Conservation (phyloP, 805 yeast species). For the Candida vaughaniae region DNA sequence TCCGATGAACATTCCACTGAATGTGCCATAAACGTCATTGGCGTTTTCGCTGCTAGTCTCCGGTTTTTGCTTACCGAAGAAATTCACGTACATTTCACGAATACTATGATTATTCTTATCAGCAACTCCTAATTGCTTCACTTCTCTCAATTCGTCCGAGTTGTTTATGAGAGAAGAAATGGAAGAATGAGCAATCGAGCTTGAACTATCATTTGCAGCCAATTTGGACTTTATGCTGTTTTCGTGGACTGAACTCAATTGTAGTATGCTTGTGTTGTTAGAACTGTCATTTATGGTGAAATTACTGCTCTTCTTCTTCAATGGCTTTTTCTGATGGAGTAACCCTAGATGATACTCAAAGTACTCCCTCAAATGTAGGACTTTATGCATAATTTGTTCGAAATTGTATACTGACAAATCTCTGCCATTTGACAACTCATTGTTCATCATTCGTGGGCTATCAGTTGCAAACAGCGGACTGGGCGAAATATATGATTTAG, state of each 20-base stretch:
- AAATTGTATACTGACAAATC: constrained; percentile 16
- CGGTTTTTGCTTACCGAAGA: constrained; percentile 6
- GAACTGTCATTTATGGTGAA: not conserved
- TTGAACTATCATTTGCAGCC: constrained; percentile 1
- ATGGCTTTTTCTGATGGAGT: not conserved
- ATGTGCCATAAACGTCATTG: constrained; percentile 21
- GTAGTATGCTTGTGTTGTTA: not conserved
- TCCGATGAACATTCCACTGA: too few species aligned
- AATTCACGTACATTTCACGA: constrained; percentile 1
- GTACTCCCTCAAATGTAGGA: constrained; percentile 15
- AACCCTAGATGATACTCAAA: constrained; percentile 12
- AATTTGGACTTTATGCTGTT: not conserved
- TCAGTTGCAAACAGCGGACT: too few species aligned
- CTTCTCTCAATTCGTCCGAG: constrained; percentile 5
- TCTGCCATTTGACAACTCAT: constrained; percentile 1
- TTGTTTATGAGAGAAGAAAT: constrained; percentile 4
- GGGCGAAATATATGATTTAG: constrained; percentile 1
- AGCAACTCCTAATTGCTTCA: too few species aligned
- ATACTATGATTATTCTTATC: not conserved
- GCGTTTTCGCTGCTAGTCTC: not conserved
- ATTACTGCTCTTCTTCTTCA: constrained; percentile 1
- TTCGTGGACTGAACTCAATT: not conserved
- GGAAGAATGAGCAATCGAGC: constrained; percentile 3
- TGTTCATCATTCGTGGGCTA: too few species aligned
- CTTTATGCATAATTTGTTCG: constrained; percentile 17